These are phyloP conservation scores for Pseudogymnoascus sp. DNA, from an alignment of 2,329 filamentous ascomycete genomes.

Conservation along the genomic window DNA sequence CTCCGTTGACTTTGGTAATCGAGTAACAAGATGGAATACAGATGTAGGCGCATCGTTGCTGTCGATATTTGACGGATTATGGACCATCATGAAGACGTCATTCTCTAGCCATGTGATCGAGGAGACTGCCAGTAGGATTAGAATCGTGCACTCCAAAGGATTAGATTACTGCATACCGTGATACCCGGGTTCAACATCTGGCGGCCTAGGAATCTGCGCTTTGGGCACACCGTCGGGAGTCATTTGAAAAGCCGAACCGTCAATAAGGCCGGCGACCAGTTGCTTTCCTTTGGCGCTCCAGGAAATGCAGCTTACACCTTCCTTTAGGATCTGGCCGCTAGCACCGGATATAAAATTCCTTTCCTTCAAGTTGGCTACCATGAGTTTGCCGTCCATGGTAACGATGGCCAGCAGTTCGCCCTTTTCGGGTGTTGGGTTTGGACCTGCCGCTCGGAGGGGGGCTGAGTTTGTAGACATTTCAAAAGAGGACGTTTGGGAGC, in stretches of 20 bases:
- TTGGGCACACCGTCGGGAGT: conserved; percentile 71
- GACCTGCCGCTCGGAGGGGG: conserved; percentile 63
- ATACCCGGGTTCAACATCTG: conserved; percentile 52
- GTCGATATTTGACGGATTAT: conserved; percentile 58
- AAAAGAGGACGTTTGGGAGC: conserved; percentile 59
- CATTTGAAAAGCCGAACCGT: conserved; percentile 77
- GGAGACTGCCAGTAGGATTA: conserved; percentile 48
- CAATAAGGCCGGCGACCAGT: conserved; percentile 72
- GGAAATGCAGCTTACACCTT: conserved; percentile 71
- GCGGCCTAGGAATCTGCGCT: conserved; percentile 70
- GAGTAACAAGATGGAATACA: conserved; percentile 71
- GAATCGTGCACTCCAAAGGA: neutral
- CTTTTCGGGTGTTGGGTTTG: conserved; percentile 70
- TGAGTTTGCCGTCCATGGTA: conserved; percentile 68
- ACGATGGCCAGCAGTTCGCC: conserved; percentile 74
- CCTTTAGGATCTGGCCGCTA: conserved; percentile 59
- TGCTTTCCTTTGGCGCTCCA: conserved; percentile 96
- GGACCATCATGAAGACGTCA: conserved; percentile 70
- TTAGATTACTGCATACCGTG: conserved; percentile 48
- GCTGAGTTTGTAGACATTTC: conserved; percentile 71
- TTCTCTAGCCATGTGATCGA: conserved; percentile 85
- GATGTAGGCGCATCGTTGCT: conserved; percentile 49
- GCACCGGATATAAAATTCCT: conserved; percentile 47
- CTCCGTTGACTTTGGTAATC: conserved; percentile 45
- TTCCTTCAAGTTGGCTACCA: conserved; percentile 73